Evolutionary conservation across 495 filamentous ascomycete species (phyloP), one percentile per base, ranked within the genome.

Genomic region (Podospora anserina): DNA sequence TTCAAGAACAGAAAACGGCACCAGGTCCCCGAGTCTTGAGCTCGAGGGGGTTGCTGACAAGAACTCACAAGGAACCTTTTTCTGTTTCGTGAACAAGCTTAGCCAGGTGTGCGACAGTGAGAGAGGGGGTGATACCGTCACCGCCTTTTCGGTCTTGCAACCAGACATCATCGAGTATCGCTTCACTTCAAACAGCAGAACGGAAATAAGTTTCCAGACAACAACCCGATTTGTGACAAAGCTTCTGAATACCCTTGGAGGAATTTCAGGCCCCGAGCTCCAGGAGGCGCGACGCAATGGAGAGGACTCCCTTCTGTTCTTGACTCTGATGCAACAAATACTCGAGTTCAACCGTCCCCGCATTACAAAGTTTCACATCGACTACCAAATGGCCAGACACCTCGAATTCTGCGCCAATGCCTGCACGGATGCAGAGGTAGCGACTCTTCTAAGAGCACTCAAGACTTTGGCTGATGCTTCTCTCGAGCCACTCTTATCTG

Each of bases 31-130:
- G 23, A 23, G 23, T 23, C 23, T 0, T 23, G 30, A 32, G 3
- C 30, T 32, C 30, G 30, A 32, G 4, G 7, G 30, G 4, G 4
- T 7, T 4, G 30, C 4, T 32, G 68, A 64, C 32, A 71, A 57
- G 20, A 66, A 67, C 0, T 64, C 64, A 0, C 49, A 64, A 34
- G 20, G 70, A 20, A 60, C 34, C 2, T 76, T 68, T 61, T 44
- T 28, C 6, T 73, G 70, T 39, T 76, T 76, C 19, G 68, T 75
- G 34, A 70, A 78, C 69, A 78, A 76, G 57, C 60, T 76, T 0
- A 60, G 30, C 32, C 74, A 76, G 27, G 70, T 78, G 9, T 78
- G 74, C 67, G 68, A 74, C 68, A 75, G 18, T 58, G 3, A 53
- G 34, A 16, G 20, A 60, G 27, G 15, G 16, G 69, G 68, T 15